A percentile compares a stretch with the other conserved stretches of the same genome.
phyloP scores from a whole-genome alignment of 805 yeast species.

The Metschnikowia henanensis region DNA sequence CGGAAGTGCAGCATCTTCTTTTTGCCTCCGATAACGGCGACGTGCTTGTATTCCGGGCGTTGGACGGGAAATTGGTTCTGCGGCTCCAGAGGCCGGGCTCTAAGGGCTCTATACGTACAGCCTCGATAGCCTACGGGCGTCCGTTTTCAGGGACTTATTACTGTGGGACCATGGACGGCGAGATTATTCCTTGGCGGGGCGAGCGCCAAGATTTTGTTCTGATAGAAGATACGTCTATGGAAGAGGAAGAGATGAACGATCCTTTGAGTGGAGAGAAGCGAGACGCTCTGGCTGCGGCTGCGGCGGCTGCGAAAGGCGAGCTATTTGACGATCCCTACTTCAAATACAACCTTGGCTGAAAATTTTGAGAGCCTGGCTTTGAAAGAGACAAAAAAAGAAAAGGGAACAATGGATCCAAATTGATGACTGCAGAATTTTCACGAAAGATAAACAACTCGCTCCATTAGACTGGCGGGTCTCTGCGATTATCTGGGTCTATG shows the following conservation, averaged over 20 bases:
- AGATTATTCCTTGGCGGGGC: slow-evolving; percentile 54
- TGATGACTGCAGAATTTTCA: no score
- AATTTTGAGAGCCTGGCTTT: background rate
- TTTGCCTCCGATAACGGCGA: slow-evolving; percentile 80
- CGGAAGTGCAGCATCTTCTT: slow-evolving; percentile 57
- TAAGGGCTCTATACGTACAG: slow-evolving; percentile 43
- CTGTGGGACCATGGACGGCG: slow-evolving; percentile 70
- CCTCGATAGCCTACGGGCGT: slow-evolving; percentile 52
- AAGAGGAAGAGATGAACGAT: background rate
- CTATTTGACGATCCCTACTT: slow-evolving; percentile 9
- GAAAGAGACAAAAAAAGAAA: no score
- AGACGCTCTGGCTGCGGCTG: background rate
- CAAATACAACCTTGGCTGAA: slow-evolving; percentile 4
- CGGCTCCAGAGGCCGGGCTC: slow-evolving; percentile 50
- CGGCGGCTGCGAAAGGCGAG: slow-evolving; percentile 1
- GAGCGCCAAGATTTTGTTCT: slow-evolving; percentile 2
- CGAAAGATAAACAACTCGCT: no score
- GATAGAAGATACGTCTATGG: background rate
- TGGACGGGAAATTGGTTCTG: slow-evolving; percentile 62
- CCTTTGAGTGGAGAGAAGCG: background rate
- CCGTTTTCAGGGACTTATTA: slow-evolving; percentile 45
- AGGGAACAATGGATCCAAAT: no score
- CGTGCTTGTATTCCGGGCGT: slow-evolving; percentile 53
- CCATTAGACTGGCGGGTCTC: no score
- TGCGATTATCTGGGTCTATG: no score